Evolutionary conservation across 768 basidiomycete genomes (phyloP), one percentile per base, ranked within the genome.

Genomic region (Rhodotorula babjevae): DNA sequence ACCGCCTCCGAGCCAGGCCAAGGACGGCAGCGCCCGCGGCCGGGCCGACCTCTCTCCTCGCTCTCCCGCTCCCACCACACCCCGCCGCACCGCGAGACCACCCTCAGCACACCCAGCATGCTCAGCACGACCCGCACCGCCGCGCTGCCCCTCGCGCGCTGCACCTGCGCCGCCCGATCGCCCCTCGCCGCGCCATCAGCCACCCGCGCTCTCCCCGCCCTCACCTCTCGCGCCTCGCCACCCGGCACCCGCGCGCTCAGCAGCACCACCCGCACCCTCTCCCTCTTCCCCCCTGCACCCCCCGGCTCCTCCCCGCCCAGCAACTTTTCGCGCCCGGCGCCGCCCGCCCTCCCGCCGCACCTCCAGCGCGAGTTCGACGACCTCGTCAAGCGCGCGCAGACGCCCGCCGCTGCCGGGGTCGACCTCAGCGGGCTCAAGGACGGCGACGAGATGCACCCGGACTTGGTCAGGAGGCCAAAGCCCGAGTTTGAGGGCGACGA

Each of bases 301-400:
- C 31, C 57, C 36, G 36, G 36, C 44, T 56, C 62, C 50, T 46
- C 63, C 42, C 14, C 18, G 12, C 14, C 14, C 44, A 18, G 2
- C 53, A 25, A 55, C 47, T 76, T 77, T 65, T 60, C 73, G 33
- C 77, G 79, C 6, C 92, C 92, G 0, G 82, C 87, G 0, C 93
- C 93, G 0, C 89, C 89, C 4, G 85, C 89, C 0, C 86, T 95
- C 23, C 90, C 92, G 2, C 83, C 83, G 4, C 84, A 86, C 36
- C 85, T 91, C 68, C 93, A 95, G 79, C 87, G 86, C 65, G 91
- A 93, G 80, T 94, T 94, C 69, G 91, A 95, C 79, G 85, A 87
- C n/a, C 88, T 93, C 49, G 85, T 88, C 73, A 86, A 88, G 29
- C 82, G 65, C 15, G 77, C 74, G 21, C 71, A 73, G 61, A 72